Conservation (phyloP, 83 land plant genomes). For the Larix sibirica region DNA sequence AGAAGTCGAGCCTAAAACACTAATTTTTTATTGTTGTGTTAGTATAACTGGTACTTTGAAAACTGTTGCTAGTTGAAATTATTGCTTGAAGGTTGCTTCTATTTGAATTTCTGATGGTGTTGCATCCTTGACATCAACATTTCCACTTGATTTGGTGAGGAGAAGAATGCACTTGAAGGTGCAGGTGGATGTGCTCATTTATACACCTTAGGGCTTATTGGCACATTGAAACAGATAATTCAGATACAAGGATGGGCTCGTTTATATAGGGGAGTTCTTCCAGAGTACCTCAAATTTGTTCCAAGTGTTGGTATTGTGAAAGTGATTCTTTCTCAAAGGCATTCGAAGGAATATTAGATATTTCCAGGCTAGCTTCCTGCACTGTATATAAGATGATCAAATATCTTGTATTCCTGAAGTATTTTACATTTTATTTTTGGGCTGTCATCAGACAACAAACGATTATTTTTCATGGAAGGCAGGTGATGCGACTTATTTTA, state of each 20-base stretch:
- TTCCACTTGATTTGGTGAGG: slow-evolving; percentile 91
- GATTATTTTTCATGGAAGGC: too few relatives aligned
- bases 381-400: too few relatives aligned
- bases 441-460: too few relatives aligned
- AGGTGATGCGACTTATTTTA: too few relatives aligned
- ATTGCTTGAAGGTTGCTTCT: too few relatives aligned
- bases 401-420: too few relatives aligned
- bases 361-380: neutral
- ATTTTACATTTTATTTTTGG: too few relatives aligned
- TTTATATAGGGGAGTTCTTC: slow-evolving; percentile 82
- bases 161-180: slow-evolving; percentile 88
- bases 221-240: slow-evolving; percentile 65
- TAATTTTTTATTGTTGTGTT: too few relatives aligned
- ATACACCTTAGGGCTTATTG: slow-evolving; percentile 66
- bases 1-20: too few relatives aligned
- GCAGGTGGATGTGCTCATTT: slow-evolving; percentile 80
- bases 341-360: slow-evolving; percentile 6
- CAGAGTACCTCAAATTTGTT: slow-evolving; percentile 88
- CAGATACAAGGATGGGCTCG: slow-evolving; percentile 68
- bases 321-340: slow-evolving; percentile 26
- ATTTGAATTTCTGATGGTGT: too few relatives aligned
- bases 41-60: too few relatives aligned
- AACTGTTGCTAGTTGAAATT: too few relatives aligned
- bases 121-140: slow-evolving; percentile 48
- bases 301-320: slow-evolving; percentile 91